Percentiles rank a stretch among this genome's conserved stretches.
phyloP scores from a whole-genome alignment of 1,284 basidiomycete species.

The Ceratobasidium sp. region DNA sequence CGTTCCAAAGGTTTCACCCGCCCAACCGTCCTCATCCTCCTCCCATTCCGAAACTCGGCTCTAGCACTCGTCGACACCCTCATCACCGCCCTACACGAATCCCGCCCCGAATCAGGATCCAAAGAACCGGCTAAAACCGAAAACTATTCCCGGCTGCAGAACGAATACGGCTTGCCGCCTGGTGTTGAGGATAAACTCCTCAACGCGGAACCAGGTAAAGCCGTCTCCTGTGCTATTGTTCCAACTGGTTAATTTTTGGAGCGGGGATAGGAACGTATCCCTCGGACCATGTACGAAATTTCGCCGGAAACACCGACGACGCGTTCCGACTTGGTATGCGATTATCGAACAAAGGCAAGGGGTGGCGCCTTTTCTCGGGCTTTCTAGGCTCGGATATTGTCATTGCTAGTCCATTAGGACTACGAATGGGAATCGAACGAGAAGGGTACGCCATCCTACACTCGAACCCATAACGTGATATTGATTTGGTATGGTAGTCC shows the following conservation, averaged over 20 bases:
- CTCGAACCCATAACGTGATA: constrained; percentile 45
- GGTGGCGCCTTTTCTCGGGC: constrained; percentile 80
- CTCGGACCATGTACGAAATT: constrained; percentile 90
- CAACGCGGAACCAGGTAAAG: constrained; percentile 63
- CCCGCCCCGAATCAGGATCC: not conserved
- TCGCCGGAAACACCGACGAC: constrained; percentile 98
- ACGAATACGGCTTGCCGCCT: constrained; percentile 85
- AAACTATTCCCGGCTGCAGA: constrained; percentile 82
- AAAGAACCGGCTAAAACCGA: constrained; percentile 70
- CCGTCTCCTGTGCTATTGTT: not conserved
- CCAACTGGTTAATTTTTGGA: constrained; percentile 43
- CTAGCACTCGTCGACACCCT: constrained; percentile 53
- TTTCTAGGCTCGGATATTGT: constrained; percentile 94
- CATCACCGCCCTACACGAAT: constrained; percentile 11
- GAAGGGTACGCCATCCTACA: constrained; percentile 73
- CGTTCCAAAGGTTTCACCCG: constrained; percentile 81
- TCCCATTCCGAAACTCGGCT: constrained; percentile 92
- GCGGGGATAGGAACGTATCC: constrained; percentile 73
- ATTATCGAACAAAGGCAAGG: constrained; percentile 85
- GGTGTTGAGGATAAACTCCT: constrained; percentile 86
- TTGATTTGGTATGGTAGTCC: constrained; percentile 61
- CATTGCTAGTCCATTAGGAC: constrained; percentile 90
- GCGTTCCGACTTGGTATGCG: constrained; percentile 94
- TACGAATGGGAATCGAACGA: constrained; percentile 93
- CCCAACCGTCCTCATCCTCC: constrained; percentile 90